Percentiles rank a stretch among this genome's conserved stretches.
Conservation (phyloP, 495 filamentous ascomycete species). For the Lentithecium fluviatile region DNA sequence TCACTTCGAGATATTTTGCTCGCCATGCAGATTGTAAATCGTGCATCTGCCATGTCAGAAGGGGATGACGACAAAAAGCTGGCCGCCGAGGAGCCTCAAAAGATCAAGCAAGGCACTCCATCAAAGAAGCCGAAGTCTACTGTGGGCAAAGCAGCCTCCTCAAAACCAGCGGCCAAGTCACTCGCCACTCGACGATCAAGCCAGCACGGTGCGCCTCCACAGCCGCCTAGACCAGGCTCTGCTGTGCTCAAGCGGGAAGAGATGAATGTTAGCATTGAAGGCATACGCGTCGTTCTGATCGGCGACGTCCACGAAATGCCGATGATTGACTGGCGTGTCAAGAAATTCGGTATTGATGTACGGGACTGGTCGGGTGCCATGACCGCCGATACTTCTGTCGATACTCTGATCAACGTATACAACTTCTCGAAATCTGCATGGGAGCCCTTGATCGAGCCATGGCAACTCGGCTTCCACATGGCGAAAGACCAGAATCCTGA, state of each 20-base stretch:
- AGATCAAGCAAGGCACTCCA: conserved; percentile 62
- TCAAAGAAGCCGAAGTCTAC: conserved; percentile 36
- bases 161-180: conserved; percentile 50
- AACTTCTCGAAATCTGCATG: conserved; percentile 98
- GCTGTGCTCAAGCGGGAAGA: conserved; percentile 75
- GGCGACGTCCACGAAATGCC: conserved; percentile 94
- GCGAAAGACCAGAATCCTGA: conserved; percentile 74
- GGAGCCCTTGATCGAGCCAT: conserved; percentile 95
- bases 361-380: conserved; percentile 88
- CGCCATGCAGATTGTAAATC: conserved; percentile 87
- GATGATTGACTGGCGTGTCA: conserved; percentile 89
- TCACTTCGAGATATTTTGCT: conserved; percentile 93
- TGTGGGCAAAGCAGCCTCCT: conserved; percentile 58
- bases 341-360: conserved; percentile 78
- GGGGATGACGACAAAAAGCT: conserved; percentile 45
- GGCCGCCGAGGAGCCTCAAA: conserved; percentile 58
- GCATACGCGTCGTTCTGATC: conserved; percentile 89
- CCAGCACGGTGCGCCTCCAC: conserved; percentile 17
- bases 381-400: conserved; percentile 81
- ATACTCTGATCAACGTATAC: conserved; percentile 94
- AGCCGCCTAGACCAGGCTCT: conserved; percentile 45
- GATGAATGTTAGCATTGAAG: conserved; percentile 76
- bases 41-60: conserved; percentile 81
- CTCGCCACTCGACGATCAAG: conserved; percentile 42
- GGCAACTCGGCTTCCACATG: conserved; percentile 89